Evolutionary conservation across 441 rosid genomes (phyloP).

Genomic region (Mallotus repandus): DNA sequence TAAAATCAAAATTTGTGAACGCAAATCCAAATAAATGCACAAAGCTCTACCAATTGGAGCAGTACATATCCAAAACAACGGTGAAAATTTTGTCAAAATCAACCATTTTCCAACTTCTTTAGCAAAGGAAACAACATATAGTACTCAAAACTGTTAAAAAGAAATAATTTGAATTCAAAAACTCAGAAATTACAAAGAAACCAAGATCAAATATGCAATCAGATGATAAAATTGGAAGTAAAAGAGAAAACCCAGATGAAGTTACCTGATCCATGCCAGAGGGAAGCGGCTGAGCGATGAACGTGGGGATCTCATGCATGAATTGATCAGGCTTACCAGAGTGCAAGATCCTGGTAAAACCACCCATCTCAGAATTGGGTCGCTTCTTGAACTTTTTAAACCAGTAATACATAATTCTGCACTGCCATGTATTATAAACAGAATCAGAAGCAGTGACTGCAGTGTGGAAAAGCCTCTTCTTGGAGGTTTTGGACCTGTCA

Average conservation of each 20-base stretch:
- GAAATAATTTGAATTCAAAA: not conserved
- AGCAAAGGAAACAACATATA: not conserved
- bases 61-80: not conserved
- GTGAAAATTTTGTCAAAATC: not conserved
- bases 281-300: slow-evolving; percentile 88
- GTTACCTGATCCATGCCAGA: slow-evolving; percentile 89
- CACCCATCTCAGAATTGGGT: slow-evolving; percentile 85
- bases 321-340: slow-evolving; percentile 74
- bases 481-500: slow-evolving; percentile 34
- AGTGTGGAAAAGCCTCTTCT: slow-evolving; percentile 72
- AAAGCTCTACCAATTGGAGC: not conserved
- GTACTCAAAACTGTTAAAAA: not conserved
- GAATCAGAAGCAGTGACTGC: slow-evolving; percentile 94
- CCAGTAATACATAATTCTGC: slow-evolving; percentile 96
- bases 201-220: not conserved
- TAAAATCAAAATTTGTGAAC: not conserved
- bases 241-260: not conserved
- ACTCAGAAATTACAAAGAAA: slow-evolving; percentile 3
- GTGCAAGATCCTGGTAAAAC: slow-evolving; percentile 92
- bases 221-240: not conserved
- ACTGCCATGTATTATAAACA: slow-evolving; percentile 95
- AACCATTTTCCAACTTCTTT: not conserved
- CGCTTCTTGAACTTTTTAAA: slow-evolving; percentile 60
- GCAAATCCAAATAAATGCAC: not conserved
- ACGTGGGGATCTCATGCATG: slow-evolving; percentile 97